Base-by-base conservation (phyloP, 805 yeast genomes). In the Saccharomycopsis babjevae region DNA sequence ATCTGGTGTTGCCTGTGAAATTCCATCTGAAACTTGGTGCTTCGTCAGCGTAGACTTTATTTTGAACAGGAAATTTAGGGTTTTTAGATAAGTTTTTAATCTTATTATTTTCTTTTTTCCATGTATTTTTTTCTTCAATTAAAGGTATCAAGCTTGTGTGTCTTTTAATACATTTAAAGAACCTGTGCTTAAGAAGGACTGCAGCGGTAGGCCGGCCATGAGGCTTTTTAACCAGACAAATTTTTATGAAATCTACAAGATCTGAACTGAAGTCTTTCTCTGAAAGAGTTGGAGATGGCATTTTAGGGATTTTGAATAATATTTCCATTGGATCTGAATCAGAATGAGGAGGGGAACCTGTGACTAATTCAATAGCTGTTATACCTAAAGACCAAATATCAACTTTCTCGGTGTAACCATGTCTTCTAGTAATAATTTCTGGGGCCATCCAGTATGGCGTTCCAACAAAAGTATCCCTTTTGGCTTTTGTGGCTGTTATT, bases 361-460 rank as follows among this genome's bases (percentile, higher is more conserved):
- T 83, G 1, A 88, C 79, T 56, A 94, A 75, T 72, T 94, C 99
- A 67, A 89, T 87, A 0, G 89, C 83, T 0, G 98, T 92, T 58
- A 94, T 93, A 0, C 99, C 99, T 25, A 91, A 76, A 0, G 97
- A 90, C 99, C 99, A 94, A 59, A 94, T 88, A 70, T 94, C 99
- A 1, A 91, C 96, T 68, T 87, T 88, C 64, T 85, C 88, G 68
- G 88, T 80, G 71, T 94, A 91, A 0, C 94, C 96, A 10, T 73
- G 71, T 55, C 72, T 69, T 61, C 79, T 70, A 5, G 77, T 71
- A 54, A 94, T 87, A n/a, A 93, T 88, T 71, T 94, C 99, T 0
- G 99, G 99, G 0, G 99, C 99, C 98, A 93, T 92, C 97, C 97
- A 92, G 72, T 83, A 89, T 15, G 97, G 97, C 0, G 97, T 91